Evolutionary conservation across 1,284 basidiomycete species (phyloP), one percentile per base, ranked within the genome.

Genomic region (Boletus holoroseus): DNA sequence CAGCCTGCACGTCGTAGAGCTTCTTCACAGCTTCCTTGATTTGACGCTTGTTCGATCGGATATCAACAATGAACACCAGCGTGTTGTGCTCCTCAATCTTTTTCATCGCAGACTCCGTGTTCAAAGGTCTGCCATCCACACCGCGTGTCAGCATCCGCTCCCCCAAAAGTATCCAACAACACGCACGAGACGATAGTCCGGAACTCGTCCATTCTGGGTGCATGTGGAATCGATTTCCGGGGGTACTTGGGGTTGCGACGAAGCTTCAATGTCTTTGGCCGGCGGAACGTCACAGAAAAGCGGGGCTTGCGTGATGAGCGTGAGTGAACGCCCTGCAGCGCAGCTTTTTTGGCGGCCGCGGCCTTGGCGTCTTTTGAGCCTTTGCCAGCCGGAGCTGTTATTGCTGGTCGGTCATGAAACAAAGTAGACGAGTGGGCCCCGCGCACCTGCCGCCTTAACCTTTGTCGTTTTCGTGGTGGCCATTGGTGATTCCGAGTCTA

Each of bases 41-140:
- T 74, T 97, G 92, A 54, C 93, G 85, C 85, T 99, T 99, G 87
- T 98, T 99, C 55, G 84, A 79, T 69, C 84, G 86, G 72, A 97
- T 71, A 75, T 98, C 94, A 49, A 96, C 93, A 60, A 98, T 89
- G 79, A 98, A 98, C 56, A 98, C 94, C 54, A 99, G 83, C 39
- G 95, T 98, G 79, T 99, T 99, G 81, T 97, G 87, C 75, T 98
- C 95, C 81, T 99, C 95, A 61, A 99, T 98, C 85, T 99, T 97
- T 82, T 92, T 92, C 89, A 91, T 92, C 54, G 89, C 90, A 12
- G 82, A 85, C 70, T 92, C 88, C 3, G 88, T 90, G 78, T 87
- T 90, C 68, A 90, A 67, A 20, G 88, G 87, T 50, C 83, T 86
- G 47, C 47, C 20, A 42, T 7, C 36, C 42, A 32, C 38, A 31